A percentile compares a stretch with the other conserved stretches of the same genome.
Evolutionary conservation across 352 stramenopile species (phyloP).

Genomic region (Globisporangium megalacanthum): DNA sequence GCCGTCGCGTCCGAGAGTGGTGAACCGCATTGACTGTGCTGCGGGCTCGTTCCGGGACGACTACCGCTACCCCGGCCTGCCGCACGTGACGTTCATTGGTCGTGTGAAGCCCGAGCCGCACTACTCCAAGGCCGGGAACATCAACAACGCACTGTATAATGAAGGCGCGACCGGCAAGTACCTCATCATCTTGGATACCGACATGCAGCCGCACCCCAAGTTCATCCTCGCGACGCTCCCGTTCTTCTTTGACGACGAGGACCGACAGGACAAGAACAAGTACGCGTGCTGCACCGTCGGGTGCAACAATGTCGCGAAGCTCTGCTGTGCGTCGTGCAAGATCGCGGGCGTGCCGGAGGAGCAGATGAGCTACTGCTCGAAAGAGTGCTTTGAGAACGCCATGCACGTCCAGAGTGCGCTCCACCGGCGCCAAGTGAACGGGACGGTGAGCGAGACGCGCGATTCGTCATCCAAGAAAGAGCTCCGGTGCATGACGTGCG

Average conservation of each 20-base stretch:
- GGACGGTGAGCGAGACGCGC: conserved; percentile 66
- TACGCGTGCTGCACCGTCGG: conserved; percentile 69
- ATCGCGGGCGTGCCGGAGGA: conserved; percentile 79
- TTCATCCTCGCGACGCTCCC: conserved; percentile 74
- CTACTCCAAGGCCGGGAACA: conserved; percentile 86
- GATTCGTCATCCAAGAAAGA: conserved; percentile 52
- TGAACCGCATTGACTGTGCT: conserved; percentile 68
- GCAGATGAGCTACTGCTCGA: conserved; percentile 83
- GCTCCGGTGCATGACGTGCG: conserved; percentile 67
- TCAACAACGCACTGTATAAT: conserved; percentile 89
- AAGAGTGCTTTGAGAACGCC: conserved; percentile 83
- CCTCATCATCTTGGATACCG: conserved; percentile 72
- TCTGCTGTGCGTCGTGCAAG: conserved; percentile 84
- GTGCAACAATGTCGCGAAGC: conserved; percentile 77
- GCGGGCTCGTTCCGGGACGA: conserved; percentile 81
- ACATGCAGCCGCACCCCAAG: conserved; percentile 86
- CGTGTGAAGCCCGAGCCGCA: conserved; percentile 74
- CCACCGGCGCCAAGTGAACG: conserved; percentile 80
- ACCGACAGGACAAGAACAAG: conserved; percentile 56
- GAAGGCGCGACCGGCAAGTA: conserved; percentile 79
- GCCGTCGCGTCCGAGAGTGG: conserved; percentile 55
- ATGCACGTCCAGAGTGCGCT: conserved; percentile 74
- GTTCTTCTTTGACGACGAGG: conserved; percentile 86
- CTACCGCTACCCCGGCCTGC: conserved; percentile 78
- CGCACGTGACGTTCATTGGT: conserved; percentile 72